These are phyloP conservation scores for Houttuynia cordata DNA, from an alignment of 164 flowering plant genomes.

Conservation along the genomic window DNA sequence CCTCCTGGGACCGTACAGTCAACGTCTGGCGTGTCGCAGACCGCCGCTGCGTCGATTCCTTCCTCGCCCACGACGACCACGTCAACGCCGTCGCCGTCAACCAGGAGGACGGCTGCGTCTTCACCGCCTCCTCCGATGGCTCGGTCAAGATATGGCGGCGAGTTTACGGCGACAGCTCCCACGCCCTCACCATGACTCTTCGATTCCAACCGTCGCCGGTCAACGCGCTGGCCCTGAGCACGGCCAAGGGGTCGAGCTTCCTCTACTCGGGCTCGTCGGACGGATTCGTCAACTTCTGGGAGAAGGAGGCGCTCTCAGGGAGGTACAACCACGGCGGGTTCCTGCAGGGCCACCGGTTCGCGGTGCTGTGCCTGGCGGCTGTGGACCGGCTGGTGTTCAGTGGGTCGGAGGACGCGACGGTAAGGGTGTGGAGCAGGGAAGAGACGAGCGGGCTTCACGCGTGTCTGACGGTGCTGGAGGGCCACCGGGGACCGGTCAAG, in stretches of 20 bases:
- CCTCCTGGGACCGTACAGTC: conserved; percentile 27
- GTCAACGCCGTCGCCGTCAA: conserved; percentile 28
- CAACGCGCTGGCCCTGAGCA: conserved; percentile 25
- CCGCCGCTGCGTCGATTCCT: conserved; percentile 22
- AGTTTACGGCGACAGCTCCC: conserved; percentile 30
- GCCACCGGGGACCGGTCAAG: conserved; percentile 38
- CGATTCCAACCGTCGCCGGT: conserved; percentile 31
- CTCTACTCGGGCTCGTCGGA: conserved; percentile 37
- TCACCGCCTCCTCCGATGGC: conserved; percentile 27
- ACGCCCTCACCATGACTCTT: conserved; percentile 34
- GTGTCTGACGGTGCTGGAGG: conserved; percentile 31
- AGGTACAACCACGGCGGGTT: conserved; percentile 30
- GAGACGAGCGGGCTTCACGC: conserved; percentile 24
- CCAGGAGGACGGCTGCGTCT: conserved; percentile 30
- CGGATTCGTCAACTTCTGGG: conserved; percentile 29
- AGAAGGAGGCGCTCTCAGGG: conserved; percentile 23
- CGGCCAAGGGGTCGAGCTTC: conserved; percentile 6
- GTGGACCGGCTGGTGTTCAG: conserved; percentile 24
- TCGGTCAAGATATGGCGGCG: conserved; percentile 45
- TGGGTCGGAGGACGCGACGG: conserved; percentile 41
- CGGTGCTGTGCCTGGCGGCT: conserved; percentile 30
- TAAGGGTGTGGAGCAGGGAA: conserved; percentile 41
- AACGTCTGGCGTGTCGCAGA: conserved; percentile 24
- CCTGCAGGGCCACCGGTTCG: conserved; percentile 27
- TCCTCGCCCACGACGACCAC: conserved; percentile 24